Evolutionary conservation across 768 basidiomycete species (phyloP).

Genomic region (Russula olivacea): DNA sequence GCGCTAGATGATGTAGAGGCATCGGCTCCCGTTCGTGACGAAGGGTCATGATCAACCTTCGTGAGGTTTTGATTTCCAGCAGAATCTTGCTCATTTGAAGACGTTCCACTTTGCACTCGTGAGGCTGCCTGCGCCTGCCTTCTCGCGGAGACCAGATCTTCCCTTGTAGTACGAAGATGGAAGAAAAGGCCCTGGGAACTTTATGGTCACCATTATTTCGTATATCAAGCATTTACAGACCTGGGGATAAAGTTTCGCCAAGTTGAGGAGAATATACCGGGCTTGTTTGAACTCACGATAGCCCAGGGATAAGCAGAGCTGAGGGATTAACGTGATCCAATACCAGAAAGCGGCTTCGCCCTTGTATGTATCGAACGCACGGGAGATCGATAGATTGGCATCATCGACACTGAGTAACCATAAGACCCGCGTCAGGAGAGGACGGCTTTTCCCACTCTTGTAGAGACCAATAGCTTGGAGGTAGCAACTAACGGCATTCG

Average conservation of each 20-base stretch:
- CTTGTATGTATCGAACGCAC: conserved; percentile 90
- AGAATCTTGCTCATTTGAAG: conserved; percentile 17
- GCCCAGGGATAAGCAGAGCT: conserved; percentile 82
- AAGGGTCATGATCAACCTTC: conserved; percentile 11
- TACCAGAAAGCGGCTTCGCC: conserved; percentile 97
- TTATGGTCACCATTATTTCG: background rate
- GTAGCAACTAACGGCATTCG: conserved; percentile 94
- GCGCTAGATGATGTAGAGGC: conserved; percentile 12
- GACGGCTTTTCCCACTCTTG: conserved; percentile 89
- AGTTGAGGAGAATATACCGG: conserved; percentile 76
- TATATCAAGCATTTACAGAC: conserved; percentile 34
- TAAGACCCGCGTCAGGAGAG: conserved; percentile 84
- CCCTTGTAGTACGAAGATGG: conserved; percentile 78
- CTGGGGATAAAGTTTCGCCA: conserved; percentile 92
- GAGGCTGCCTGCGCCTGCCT: conserved; percentile 38
- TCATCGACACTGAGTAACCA: conserved; percentile 97
- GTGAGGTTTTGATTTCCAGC: conserved; percentile 9
- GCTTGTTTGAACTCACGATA: conserved; percentile 93
- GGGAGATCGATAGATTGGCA: conserved; percentile 55
- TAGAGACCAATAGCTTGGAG: conserved; percentile 94
- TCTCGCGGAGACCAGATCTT: conserved; percentile 53
- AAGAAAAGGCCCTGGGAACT: conserved; percentile 81
- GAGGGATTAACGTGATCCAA: conserved; percentile 97
- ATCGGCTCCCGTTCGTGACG: conserved; percentile 12
- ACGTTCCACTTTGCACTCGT: conserved; percentile 27